Evolutionary conservation across 352 stramenopile genomes (phyloP), one percentile per base, ranked within the genome.

Genomic region (Pythium sukuiense): DNA sequence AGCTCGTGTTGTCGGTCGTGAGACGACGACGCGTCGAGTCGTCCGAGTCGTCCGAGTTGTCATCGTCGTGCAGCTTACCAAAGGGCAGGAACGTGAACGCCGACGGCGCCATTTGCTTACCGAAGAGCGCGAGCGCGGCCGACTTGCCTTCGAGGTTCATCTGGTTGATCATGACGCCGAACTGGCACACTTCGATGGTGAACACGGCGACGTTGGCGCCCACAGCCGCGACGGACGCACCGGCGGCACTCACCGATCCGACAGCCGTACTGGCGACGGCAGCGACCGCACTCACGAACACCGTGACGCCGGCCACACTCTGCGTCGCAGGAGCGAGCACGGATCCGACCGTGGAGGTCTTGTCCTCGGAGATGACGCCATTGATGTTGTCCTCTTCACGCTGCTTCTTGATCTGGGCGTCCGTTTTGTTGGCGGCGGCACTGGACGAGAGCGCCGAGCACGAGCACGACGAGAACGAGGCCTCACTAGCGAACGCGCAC

Each of bases 41-140:
- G 65, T 32, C 20, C 68, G 48, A 72, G 32, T 56, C 55, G 30
- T 16, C 46, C 59, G 48, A 70, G 20, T 24, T 24, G 20, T 56
- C 55, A 12, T 16, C 46, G 59, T 85, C 64, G 11, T 74, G 59
- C 2, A 89, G 63, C 54, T 90, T 88, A 11, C 84, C 84, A 49
- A 92, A 93, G 12, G 80, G 82, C 27, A 93, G 65, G 67, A 91
- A 93, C 57, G 75, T 91, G 66, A 94, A 94, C 16, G 81, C 78
- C 12, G 81, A 72, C 14, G 85, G 83, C 13, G 82, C 80, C 82
- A 94, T 90, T 29, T 88, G 70, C 66, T 91, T 90, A 13, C 83
- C 84, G 39, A 92, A 89, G 33, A 89, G 67, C 14, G 79, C 59
- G 56, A 94, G 63, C 37, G 83, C 82, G 6, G 83, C 80, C 13